Evolutionary conservation across 805 yeast species (phyloP).

Genomic region (Schizosaccharomyces osmophilus): DNA sequence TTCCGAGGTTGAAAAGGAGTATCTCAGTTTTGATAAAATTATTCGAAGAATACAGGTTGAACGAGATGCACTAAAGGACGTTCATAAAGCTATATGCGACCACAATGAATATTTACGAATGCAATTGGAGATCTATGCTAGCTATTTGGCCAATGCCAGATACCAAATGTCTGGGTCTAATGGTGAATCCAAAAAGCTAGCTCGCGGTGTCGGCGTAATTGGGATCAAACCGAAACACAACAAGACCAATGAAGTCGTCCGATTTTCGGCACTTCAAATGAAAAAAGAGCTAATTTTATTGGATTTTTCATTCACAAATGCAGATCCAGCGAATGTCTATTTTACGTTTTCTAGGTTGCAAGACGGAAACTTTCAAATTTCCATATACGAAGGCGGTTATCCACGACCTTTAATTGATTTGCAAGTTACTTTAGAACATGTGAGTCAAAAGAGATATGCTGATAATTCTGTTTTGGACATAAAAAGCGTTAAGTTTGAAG

Average conservation of each 20-base stretch:
- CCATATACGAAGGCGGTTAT: constrained; percentile 12
- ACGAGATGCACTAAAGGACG: constrained; percentile 13
- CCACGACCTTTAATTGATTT: constrained; percentile 11
- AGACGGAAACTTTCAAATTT: constrained; percentile 14
- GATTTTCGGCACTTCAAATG: constrained; percentile 11
- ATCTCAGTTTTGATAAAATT: constrained; percentile 14
- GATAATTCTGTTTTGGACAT: constrained; percentile 11
- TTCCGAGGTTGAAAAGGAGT: constrained; percentile 15
- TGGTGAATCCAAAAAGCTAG: constrained; percentile 9
- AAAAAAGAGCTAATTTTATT: constrained; percentile 12
- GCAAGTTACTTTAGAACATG: constrained; percentile 15
- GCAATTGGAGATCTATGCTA: constrained; percentile 16
- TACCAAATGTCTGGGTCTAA: constrained; percentile 10
- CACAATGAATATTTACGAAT: constrained; percentile 16
- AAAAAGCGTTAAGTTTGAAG: constrained; percentile 12
- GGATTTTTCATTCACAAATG: constrained; percentile 11
- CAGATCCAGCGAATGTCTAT: constrained; percentile 8
- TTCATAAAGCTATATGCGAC: constrained; percentile 13
- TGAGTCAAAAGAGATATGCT: constrained; percentile 12
- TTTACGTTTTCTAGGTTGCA: constrained; percentile 12
- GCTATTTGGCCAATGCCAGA: constrained; percentile 16
- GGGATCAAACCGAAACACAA: constrained; percentile 4
- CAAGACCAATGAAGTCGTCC: constrained; percentile 8
- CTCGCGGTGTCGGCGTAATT: constrained; percentile 8
- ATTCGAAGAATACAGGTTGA: constrained; percentile 13